A percentile compares a stretch with the other conserved stretches of the same genome.
Conservation (phyloP, 345 rosid genomes). For the Streptanthus diversifolius region DNA sequence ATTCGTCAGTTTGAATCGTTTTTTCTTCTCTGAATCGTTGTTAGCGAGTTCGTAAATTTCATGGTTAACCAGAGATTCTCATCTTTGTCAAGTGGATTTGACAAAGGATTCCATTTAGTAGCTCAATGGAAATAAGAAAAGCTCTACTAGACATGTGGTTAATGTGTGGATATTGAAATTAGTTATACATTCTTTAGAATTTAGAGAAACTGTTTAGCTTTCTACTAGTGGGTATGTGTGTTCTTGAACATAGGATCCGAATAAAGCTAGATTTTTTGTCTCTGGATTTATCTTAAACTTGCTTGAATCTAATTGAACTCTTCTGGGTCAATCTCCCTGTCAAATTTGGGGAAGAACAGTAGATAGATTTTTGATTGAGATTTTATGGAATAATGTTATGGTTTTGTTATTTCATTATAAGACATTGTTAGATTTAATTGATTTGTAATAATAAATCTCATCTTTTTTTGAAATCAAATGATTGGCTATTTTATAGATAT, state of each 20-base stretch:
- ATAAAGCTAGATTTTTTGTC: not conserved
- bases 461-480: not conserved
- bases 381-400: not conserved
- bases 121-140: not conserved
- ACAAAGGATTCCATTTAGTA: not conserved
- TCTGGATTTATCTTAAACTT: not conserved
- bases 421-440: constrained; percentile 22
- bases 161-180: not conserved
- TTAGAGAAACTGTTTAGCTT: not conserved
- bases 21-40: no score
- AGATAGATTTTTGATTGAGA: not conserved
- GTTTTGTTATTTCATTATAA: not conserved
- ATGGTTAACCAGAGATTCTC: no score
- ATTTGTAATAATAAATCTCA: not conserved
- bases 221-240: not conserved
- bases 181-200: not conserved
- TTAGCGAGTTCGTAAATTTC: no score
- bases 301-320: constrained; percentile 8
- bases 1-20: no score
- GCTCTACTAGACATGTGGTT: not conserved
- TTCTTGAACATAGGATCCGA: constrained; percentile 9
- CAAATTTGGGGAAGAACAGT: not conserved
- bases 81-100: no score
- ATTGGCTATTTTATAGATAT: constrained; percentile 47
- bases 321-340: not conserved